Evolutionary conservation across 306 rosid species (phyloP), one percentile per base, ranked within the genome.

Genomic region (Elaeagnus macrophylla): DNA sequence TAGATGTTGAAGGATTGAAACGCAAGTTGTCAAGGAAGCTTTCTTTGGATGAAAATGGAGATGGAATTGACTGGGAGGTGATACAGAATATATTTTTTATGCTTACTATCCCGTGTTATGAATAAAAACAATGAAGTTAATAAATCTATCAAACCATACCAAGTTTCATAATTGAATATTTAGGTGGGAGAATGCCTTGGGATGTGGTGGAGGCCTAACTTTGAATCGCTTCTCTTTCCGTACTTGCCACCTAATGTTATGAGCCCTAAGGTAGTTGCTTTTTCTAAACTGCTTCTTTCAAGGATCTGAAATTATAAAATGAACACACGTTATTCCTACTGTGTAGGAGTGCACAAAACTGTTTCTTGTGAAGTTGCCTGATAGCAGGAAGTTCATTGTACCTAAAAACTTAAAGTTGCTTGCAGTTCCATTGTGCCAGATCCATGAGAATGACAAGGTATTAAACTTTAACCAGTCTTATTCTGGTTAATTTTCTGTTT

Each of bases 171-270:
- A 25, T 25, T 25, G 32, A 25, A 25, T 49, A 56, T 58, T 48
- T 57, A 90, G 97, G 91, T 90, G 39, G 83, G 84, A 14, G 94
- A 86, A 60, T 82, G 88, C 61, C 88, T 90, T 55, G 97, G 90
- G 61, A 77, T 72, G 79, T 86, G 91, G 95, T 84, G 95, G 95
- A 81, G 78, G 55, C 75, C 83, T 44, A 86, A 86, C 65, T 90
- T 83, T 12, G 93, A 82, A 62, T 66, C 94, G n/a, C 66, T 69
- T 67, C 72, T 66, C 60, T 71, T 70, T 48, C 91, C 85, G 13
- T 76, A 74, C 73, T 60, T 86, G 71, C 80, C 89, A n/a, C 79
- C 81, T 38, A 68, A 67, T 47, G 68, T 68, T 15, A 72, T 67
- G 65, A 68, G 45, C 20, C 86, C 89, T 14, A 90, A 90, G 97